Conservation (phyloP, 495 filamentous ascomycete genomes). For the Trichocladium uniseriatum region DNA sequence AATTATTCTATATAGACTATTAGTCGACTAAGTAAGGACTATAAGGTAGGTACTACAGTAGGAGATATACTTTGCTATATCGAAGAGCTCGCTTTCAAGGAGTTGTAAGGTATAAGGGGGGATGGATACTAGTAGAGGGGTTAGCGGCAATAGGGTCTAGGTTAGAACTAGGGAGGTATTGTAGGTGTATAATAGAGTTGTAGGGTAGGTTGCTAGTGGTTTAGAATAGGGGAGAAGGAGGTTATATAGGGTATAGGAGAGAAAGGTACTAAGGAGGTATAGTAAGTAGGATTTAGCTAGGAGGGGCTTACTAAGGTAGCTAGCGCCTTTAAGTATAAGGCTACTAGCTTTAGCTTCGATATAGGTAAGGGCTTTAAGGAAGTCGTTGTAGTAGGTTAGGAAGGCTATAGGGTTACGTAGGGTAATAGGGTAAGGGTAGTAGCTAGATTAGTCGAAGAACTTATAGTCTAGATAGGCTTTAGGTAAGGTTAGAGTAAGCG, state of each 20-base stretch:
- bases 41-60: slow-evolving; percentile 1
- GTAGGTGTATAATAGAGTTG: neutral
- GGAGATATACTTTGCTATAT: slow-evolving; percentile 9
- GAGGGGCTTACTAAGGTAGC: neutral
- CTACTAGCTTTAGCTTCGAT: neutral
- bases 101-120: neutral
- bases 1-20: slow-evolving; percentile 4
- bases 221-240: neutral
- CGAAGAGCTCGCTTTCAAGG: slow-evolving; percentile 15
- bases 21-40: slow-evolving; percentile 9
- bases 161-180: no score
- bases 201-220: neutral
- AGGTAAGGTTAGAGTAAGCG: neutral
- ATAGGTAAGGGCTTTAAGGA: neutral
- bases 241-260: neutral
- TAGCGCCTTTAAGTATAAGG: neutral
- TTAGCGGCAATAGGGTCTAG: no score
- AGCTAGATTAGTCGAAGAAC: neutral
- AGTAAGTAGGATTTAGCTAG: neutral
- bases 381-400: neutral
- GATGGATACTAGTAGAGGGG: no score
- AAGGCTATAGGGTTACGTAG: neutral
- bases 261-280: neutral
- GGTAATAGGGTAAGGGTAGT: neutral
- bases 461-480: no score